Conservation (phyloP, 116 monocot species). For the Phalaenopsis hybrid region DNA sequence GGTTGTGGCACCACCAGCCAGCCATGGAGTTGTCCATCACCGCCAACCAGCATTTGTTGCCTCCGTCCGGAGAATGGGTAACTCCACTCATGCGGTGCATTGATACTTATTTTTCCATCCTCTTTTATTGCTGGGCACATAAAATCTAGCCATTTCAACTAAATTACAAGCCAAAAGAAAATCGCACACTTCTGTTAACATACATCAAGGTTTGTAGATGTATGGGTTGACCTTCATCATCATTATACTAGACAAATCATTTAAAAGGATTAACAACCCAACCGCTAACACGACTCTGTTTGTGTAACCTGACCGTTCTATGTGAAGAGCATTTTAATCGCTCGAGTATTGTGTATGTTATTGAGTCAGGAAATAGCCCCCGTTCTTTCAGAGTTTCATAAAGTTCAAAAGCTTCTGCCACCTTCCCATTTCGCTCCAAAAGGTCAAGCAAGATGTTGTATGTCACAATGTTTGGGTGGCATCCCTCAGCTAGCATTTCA, state of each 20-base stretch:
- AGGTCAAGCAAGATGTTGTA: conserved; percentile 96
- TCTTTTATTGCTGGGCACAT: too few species aligned
- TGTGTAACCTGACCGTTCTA: conserved; percentile 36
- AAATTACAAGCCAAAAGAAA: neutral
- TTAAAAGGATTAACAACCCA: conserved; percentile 90
- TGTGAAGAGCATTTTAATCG: conserved; percentile 47
- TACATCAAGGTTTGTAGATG: neutral
- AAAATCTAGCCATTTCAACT: too few species aligned
- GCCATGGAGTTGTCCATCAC: too few species aligned
- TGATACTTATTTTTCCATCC: neutral
- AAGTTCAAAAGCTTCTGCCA: conserved; percentile 55
- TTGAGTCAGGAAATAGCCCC: conserved; percentile 70
- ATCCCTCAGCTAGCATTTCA: conserved; percentile 80
- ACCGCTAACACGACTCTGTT: conserved; percentile 46
- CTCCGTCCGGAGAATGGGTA: neutral
- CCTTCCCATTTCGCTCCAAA: conserved; percentile 71
- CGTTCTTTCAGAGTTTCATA: conserved; percentile 64
- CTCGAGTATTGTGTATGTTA: conserved; percentile 82
- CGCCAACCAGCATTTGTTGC: neutral
- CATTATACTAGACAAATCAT: conserved; percentile 11
- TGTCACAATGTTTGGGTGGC: conserved; percentile 87
- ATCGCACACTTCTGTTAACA: neutral
- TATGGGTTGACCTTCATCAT: neutral
- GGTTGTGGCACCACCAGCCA: too few species aligned
- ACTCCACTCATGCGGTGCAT: neutral